Base-by-base conservation (phyloP, 1,284 basidiomycete species). In the Microbotryum saponariae region DNA sequence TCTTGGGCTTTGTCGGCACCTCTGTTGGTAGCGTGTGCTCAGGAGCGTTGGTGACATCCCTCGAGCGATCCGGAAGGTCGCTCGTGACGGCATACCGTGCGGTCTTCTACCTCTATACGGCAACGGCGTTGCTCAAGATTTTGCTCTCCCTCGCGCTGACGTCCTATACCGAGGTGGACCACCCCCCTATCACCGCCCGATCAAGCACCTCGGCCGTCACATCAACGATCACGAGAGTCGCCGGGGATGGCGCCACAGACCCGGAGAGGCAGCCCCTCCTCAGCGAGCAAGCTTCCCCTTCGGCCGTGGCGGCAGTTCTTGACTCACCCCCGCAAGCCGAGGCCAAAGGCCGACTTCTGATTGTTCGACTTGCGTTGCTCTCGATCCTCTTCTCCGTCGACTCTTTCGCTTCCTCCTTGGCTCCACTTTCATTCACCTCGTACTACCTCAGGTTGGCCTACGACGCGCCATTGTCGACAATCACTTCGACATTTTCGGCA, bases 381-480 rank as follows among this genome's bases (percentile, higher is more conserved):
- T 62, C 59, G 51, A 44, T 59, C 45, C 56, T 68, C 47, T 68
- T 68, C 54, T 59, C 58, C 27, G 54, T 68, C 54, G 66, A 68
- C 61, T 46, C 64, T 6, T 66, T 68, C 55, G 66, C 64, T 9
- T 63, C 61, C 0, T 61, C 61, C 4, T 59, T 68, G 48, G 56
- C 54, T 1, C 64, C 66, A 0, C 54, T 57, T 20, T 66, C 66
- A 0, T 68, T 66, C 64, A 60, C 66, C 54, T 57, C 63, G 10
- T 68, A 66, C 59, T 66, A 61, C 51, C 55, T 68, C 45, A 50
- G 54, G 12, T 51, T 46, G 2, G 42, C 50, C 1, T 61, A 56
- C 51, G 9, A 46, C 16, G 63, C 66, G 1, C 60, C 51, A 1
- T n/a, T 68, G n/a, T 6, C 25, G 23, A 51, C 58, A 23, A 65